phyloP scores from a whole-genome alignment of 2,329 filamentous ascomycete species.

The Aureobasidium vineae region DNA sequence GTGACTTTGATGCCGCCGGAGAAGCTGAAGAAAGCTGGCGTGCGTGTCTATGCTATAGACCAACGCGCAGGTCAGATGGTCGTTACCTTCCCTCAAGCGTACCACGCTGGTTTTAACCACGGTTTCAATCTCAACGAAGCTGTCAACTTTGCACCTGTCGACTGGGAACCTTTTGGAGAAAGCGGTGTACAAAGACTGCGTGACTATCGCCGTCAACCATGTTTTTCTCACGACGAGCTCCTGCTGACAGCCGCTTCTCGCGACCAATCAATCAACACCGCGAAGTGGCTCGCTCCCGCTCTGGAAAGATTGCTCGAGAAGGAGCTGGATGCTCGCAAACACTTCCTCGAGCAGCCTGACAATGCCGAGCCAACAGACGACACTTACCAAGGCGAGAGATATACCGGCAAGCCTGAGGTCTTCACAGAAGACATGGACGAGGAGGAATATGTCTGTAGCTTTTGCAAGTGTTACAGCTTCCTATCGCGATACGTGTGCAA shows the following conservation, averaged over 20 bases:
- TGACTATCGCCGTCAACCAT: constrained; percentile 84
- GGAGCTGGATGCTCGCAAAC: constrained; percentile 66
- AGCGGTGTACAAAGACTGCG: constrained; percentile 82
- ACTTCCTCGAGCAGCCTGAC: constrained; percentile 58
- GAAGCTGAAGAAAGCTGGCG: constrained; percentile 87
- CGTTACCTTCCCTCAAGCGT: constrained; percentile 93
- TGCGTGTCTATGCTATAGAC: constrained; percentile 91
- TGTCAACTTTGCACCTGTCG: constrained; percentile 91
- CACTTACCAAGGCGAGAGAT: constrained; percentile 37
- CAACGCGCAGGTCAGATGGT: constrained; percentile 95
- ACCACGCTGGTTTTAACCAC: constrained; percentile 97
- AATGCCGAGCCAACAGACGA: constrained; percentile 42
- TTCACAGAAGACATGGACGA: constrained; percentile 64
- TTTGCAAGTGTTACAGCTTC: constrained; percentile 91
- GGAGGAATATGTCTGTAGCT: constrained; percentile 86
- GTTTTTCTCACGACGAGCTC: constrained; percentile 95
- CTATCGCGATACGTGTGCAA: constrained; percentile 86
- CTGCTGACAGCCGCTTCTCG: constrained; percentile 83
- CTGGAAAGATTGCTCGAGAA: constrained; percentile 73
- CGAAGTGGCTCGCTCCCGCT: constrained; percentile 92
- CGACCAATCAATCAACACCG: constrained; percentile 79
- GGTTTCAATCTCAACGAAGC: constrained; percentile 99
- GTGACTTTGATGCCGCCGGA: constrained; percentile 95
- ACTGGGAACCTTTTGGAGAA: constrained; percentile 93
- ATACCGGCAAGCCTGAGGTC: constrained; percentile 56